phyloP scores from a whole-genome alignment of 176 grass and related monocot genomes.

The Metroxylon sagu region DNA sequence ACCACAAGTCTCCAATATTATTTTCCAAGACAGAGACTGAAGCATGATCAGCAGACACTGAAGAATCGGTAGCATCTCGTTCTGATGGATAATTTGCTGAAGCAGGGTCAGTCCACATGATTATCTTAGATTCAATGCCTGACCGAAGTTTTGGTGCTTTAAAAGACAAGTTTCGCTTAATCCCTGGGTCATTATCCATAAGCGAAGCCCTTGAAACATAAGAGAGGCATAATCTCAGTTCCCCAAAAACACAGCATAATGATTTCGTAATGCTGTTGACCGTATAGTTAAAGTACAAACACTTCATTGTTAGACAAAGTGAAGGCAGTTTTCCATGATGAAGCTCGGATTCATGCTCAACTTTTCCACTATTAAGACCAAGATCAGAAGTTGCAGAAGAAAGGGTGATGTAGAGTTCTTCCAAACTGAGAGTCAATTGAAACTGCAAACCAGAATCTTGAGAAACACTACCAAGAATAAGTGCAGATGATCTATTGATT shows the following conservation, averaged over 20 bases:
- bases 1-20: conserved; percentile 44
- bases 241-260: conserved; percentile 38
- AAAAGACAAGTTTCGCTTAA: conserved; percentile 29
- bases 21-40: conserved; percentile 20
- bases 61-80: conserved; percentile 9
- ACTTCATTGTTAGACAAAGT: conserved; percentile 39
- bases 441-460: conserved; percentile 36
- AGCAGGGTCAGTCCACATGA: conserved; percentile 49
- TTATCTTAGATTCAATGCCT: conserved; percentile 32
- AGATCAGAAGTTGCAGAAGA: conserved; percentile 18
- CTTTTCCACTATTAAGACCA: conserved; percentile 8
- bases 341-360: conserved; percentile 19
- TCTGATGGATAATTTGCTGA: conserved; percentile 25
- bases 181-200: conserved; percentile 15
- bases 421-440: conserved; percentile 43
- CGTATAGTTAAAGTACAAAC: conserved; percentile 48
- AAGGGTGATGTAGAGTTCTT: conserved; percentile 50
- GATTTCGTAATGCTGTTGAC: conserved; percentile 30
- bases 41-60: conserved; percentile 1
- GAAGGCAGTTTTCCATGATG: conserved; percentile 22
- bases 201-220: conserved; percentile 12
- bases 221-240: conserved; percentile 35
- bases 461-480: conserved; percentile 32
- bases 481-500: conserved; percentile 10
- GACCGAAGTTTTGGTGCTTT: conserved; percentile 19